A percentile compares a stretch with the other conserved stretches of the same genome.
Evolutionary conservation across 345 rosid species (phyloP).

Genomic region (Atalantia buxifolia): DNA sequence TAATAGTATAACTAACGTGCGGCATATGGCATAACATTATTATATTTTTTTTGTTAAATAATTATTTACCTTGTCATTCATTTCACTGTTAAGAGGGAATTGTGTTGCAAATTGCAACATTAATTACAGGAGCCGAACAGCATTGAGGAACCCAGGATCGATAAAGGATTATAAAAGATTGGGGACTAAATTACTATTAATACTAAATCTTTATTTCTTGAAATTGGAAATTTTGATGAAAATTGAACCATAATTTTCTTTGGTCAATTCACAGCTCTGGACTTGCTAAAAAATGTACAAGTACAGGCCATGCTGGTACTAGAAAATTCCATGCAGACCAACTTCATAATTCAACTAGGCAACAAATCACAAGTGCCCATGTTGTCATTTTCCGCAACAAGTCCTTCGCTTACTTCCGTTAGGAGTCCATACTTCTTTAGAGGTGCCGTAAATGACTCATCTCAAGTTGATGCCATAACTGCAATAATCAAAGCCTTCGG

Average conservation of each 20-base stretch:
- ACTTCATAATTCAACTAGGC: conserved; percentile 39
- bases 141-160: too few relatives aligned
- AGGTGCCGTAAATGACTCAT: conserved; percentile 33
- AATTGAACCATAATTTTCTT: not conserved
- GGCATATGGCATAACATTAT: too few relatives aligned
- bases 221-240: too few relatives aligned
- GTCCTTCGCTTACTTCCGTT: conserved; percentile 36
- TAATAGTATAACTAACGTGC: too few relatives aligned
- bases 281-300: conserved; percentile 40
- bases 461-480: conserved; percentile 40
- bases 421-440: conserved; percentile 48
- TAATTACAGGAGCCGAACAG: too few relatives aligned
- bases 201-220: too few relatives aligned
- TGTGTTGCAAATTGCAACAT: too few relatives aligned
- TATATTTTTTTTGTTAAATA: too few relatives aligned
- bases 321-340: conserved; percentile 34
- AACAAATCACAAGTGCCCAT: conserved; percentile 43
- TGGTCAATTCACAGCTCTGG: conserved; percentile 31
- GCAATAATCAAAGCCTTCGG: conserved; percentile 38
- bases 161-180: too few relatives aligned
- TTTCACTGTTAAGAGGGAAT: too few relatives aligned
- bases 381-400: conserved; percentile 42
- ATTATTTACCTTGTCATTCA: too few relatives aligned
- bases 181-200: too few relatives aligned
- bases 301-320: conserved; percentile 57